Base-by-base conservation (phyloP, 2,329 filamentous ascomycete species). In the Dryadomyces quercivorus region DNA sequence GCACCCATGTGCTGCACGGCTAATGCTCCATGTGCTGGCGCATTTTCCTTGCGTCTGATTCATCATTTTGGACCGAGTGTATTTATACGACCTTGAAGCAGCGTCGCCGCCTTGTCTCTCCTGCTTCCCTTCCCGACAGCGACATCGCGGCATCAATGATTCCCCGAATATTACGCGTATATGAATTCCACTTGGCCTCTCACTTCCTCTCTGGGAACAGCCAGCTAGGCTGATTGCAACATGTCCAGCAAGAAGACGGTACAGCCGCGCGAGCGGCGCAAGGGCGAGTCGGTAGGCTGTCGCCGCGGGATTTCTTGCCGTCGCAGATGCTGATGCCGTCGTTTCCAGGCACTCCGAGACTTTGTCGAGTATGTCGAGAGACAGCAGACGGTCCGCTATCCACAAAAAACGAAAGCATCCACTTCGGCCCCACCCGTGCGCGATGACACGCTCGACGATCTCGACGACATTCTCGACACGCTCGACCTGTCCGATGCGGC, bases 341-440 rank as follows among this genome's bases (percentile, higher is more conserved):
- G 12, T 18, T 40, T 2, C 2, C 42, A 79, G 77, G 91, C 92
- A 13, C 78, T 98, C 55, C 93, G 87, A 73, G 93, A 97, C 63
- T 98, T 98, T 67, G 90, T 91, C 68, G 93, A 98, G 64, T 97
- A 96, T 64, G 93, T 96, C 60, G 90, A 97, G 69, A 86, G 90
- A 67, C 91, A 97, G 67, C 93, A 97, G 69, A 83, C 84, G 15
- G 70, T 84, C 51, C 84, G 86, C 55, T 84, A 81, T 61, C 78
- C 79, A 1, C 66, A 72, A 40, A 69, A 66, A 12, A 7, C 20
- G 21, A n/a, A 4, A 16, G 21, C 43, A 18, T 2, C 46, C 12
- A 40, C 36, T 13, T 13, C 36, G 9, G 45, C 44, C 10, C 5
- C 31, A 20, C 2, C 43, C 21, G 13, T 53, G 60, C 52, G 42